Base-by-base conservation (phyloP, 768 basidiomycete species). In the Galerina marginata region DNA sequence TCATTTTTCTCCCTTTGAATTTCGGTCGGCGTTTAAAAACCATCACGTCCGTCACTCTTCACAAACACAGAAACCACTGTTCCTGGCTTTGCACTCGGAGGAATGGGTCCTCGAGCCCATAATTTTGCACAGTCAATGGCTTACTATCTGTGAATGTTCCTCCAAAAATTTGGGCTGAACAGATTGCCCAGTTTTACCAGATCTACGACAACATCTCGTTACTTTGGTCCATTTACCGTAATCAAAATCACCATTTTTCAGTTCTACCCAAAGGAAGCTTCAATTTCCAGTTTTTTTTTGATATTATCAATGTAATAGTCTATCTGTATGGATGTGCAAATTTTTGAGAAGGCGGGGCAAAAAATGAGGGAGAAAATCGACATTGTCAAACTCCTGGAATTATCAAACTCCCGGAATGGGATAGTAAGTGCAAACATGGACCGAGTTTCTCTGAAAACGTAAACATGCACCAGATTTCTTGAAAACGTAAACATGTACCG, bases 11-110 rank as follows among this genome's bases (percentile, higher is more conserved):
- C 29, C 29, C 29, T 33, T 33, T 7, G 7, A 4, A 5, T 33
- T 42, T 54, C 12, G 39, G 11, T 36, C 39, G 52, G 52, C 37
- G 52, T n/a, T 42, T 40, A n/a, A 54, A 54, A 54, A 46, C 39
- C 9, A 54, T 54, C 39, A 54, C 38, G 39, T 40, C 52, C 23
- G 52, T 54, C 52, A 54, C 52, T 54, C 52, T 42, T 42, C 20
- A 25, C 12, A 54, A 25, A 54, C 39, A 23, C 52, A 54, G 39
- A 54, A 54, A 10, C 9, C 16, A 54, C 52, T 54, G 26, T 40
- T 54, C 11, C 39, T 38, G 39, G 39, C 11, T 26, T 54, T 9
- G 39, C 39, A 54, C 39, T 54, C 16, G 52, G 25, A 54, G 33
- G 37, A 54, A 54, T 16, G 14, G 11, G 20, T 42, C n/a, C 52